phyloP scores from a whole-genome alignment of 2,329 filamentous ascomycete species.

The Penicillium sp. region DNA sequence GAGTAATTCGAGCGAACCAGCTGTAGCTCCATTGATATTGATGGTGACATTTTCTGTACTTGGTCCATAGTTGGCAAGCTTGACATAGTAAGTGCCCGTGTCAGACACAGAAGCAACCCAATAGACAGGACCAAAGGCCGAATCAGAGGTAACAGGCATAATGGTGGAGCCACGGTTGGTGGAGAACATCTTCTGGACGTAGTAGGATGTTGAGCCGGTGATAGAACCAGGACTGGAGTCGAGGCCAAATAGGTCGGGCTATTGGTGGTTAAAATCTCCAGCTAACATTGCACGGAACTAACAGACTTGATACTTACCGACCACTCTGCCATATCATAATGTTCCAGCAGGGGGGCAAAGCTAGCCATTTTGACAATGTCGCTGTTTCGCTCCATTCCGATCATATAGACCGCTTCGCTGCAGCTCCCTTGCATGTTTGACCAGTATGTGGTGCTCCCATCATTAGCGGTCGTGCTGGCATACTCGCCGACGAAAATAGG shows the following conservation, averaged over 20 bases:
- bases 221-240: neutral
- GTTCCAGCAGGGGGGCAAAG: constrained; percentile 32
- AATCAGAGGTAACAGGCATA: neutral
- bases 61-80: neutral
- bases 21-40: neutral
- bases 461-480: constrained; percentile 7
- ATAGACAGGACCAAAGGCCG: neutral
- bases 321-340: constrained; percentile 32
- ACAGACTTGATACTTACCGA: constrained; percentile 11
- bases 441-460: constrained; percentile 8
- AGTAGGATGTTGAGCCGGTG: neutral
- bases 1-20: neutral
- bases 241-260: neutral
- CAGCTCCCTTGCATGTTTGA: constrained; percentile 50
- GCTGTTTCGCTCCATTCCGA: constrained; percentile 46
- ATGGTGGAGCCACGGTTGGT: neutral
- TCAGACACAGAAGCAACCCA: neutral
- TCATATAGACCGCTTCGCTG: constrained; percentile 62
- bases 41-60: neutral
- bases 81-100: neutral
- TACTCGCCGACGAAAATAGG: constrained; percentile 29
- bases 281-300: neutral
- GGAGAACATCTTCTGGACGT: neutral
- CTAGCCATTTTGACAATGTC: constrained; percentile 31
- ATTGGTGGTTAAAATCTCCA: neutral